Conservation (phyloP, 139 green algal species). For the Gonium pectorale region DNA sequence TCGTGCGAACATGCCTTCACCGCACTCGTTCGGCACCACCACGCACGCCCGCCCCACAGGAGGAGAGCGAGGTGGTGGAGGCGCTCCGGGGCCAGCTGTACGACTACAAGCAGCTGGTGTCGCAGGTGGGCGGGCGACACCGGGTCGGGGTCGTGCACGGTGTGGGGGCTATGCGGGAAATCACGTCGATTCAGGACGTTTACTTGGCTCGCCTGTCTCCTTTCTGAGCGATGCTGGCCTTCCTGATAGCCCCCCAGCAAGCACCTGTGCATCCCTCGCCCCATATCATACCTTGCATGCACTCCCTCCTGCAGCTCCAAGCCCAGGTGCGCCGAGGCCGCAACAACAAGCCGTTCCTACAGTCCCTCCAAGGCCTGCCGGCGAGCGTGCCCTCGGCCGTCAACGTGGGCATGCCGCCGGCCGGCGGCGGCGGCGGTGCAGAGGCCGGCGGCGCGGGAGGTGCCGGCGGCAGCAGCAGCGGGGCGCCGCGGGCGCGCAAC, state of each 20-base stretch:
- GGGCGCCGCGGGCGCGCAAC: not conserved
- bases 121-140: not conserved
- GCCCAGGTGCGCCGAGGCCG: conserved; percentile 43
- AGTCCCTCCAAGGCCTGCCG: not conserved
- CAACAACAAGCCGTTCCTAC: conserved; percentile 46
- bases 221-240: too few relatives aligned
- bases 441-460: not conserved
- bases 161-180: not conserved
- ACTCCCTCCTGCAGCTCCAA: conserved; percentile 39
- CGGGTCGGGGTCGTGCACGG: too few relatives aligned
- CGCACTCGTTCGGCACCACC: too few relatives aligned
- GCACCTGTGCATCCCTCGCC: too few relatives aligned
- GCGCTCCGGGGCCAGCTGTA: conserved; percentile 56
- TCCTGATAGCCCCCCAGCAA: too few relatives aligned
- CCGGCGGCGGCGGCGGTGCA: not conserved
- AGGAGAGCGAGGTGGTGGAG: conserved; percentile 58
- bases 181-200: too few relatives aligned
- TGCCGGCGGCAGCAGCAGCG: not conserved
- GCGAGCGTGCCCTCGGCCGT: conserved; percentile 2
- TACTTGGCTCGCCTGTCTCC: too few relatives aligned
- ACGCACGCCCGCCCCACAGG: too few relatives aligned
- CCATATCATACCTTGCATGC: too few relatives aligned
- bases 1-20: too few relatives aligned
- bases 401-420: not conserved
- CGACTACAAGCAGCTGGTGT: conserved; percentile 59